Conservation (phyloP, 2,329 filamentous ascomycete species). For the Colletotrichum sp. region DNA sequence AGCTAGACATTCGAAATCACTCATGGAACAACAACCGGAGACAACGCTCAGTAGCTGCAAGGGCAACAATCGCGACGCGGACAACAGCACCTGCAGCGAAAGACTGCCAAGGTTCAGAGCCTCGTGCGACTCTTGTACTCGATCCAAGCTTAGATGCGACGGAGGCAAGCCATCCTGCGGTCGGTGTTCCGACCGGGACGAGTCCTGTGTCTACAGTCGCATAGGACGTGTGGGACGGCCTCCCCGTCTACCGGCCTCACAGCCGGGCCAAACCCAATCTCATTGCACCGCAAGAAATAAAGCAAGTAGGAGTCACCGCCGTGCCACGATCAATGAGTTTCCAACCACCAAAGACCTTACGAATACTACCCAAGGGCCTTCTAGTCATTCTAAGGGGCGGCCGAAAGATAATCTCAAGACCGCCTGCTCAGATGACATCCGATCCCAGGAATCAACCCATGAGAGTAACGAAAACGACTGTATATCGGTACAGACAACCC, state of each 20-base stretch:
- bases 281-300: not conserved
- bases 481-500: not conserved
- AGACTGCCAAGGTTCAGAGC: not conserved
- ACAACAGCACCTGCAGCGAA: not conserved
- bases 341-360: not conserved
- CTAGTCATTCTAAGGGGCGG: not conserved
- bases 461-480: not conserved
- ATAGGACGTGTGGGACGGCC: not conserved
- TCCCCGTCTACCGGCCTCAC: not conserved
- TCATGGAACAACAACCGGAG: not conserved
- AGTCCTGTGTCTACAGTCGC: not conserved
- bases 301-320: not conserved
- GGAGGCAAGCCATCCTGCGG: not conserved
- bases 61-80: not conserved
- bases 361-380: not conserved
- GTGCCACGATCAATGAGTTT: not conserved
- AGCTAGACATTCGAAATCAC: not conserved
- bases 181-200: not conserved
- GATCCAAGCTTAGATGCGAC: not conserved
- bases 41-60: not conserved
- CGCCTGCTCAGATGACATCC: not conserved
- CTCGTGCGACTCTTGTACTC: conserved; percentile 1
- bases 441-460: not conserved
- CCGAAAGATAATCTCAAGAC: not conserved
- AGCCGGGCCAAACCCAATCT: not conserved